These are phyloP conservation scores for Malus hybrid DNA, from an alignment of 331 rosid genomes.

Conservation along the genomic window DNA sequence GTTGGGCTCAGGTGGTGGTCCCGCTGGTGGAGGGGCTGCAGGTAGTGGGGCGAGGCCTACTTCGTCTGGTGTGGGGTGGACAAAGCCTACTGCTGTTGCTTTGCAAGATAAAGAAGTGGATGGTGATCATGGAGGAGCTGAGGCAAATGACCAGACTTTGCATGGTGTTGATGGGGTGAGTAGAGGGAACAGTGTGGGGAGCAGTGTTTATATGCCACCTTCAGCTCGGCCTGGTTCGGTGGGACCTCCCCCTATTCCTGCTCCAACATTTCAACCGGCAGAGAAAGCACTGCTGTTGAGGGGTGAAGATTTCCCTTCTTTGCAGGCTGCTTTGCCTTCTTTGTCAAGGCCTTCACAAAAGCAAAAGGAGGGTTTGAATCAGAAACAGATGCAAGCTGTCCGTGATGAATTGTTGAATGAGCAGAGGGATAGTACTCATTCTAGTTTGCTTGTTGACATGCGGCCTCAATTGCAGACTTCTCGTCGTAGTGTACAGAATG, in stretches of 20 bases:
- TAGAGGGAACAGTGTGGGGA: constrained; percentile 37
- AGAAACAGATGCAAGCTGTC: constrained; percentile 35
- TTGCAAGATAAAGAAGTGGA: constrained; percentile 43
- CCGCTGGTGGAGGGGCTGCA: constrained; percentile 46
- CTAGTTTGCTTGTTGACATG: constrained; percentile 29
- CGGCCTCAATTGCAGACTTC: constrained; percentile 37
- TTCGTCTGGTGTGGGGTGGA: constrained; percentile 90
- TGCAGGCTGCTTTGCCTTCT: constrained; percentile 70
- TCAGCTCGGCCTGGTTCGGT: constrained; percentile 46
- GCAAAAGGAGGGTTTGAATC: constrained; percentile 51
- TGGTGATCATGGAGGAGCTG: constrained; percentile 27
- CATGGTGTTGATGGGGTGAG: constrained; percentile 27
- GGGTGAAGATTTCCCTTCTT: constrained; percentile 94
- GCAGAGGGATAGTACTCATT: constrained; percentile 30
- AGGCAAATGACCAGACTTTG: constrained; percentile 33
- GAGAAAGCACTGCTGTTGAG: constrained; percentile 61
- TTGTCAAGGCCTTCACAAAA: constrained; percentile 39
- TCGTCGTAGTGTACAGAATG: constrained; percentile 17
- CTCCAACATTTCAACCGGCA: neutral
- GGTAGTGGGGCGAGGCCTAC: constrained; percentile 69
- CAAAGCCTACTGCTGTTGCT: constrained; percentile 46
- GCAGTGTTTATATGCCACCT: constrained; percentile 55
- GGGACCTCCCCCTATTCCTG: constrained; percentile 22
- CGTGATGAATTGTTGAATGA: constrained; percentile 35
- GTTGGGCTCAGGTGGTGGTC: constrained; percentile 57